Evolutionary conservation across 2,329 filamentous ascomycete species (phyloP), one percentile per base, ranked within the genome.

Genomic region (Ascosphaera aggregata): DNA sequence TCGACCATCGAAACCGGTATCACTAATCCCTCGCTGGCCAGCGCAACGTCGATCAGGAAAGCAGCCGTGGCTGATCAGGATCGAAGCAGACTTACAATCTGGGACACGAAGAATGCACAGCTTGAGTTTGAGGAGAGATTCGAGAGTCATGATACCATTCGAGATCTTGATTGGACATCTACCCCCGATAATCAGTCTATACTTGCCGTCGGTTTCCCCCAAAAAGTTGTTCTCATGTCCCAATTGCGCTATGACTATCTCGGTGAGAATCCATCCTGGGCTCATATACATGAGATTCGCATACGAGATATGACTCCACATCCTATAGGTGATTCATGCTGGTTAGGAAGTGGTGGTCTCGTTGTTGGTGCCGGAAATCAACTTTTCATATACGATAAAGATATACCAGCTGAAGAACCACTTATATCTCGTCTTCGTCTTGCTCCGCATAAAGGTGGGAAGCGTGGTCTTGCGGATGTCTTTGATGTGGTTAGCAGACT

Each of bases 161-260:
- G 77, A 44, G 85, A 93, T 54, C 68, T 94, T 9, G 84, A 93
- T 54, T 94, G 86, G 86, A 86, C 84, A 1, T 86, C 80, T 2
- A 93, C 85, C 0, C 82, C 82, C 0, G 81, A 92, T 53, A 74
- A 73, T 37, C 82, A 93, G 50, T 86, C 80, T 1, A 84, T 94
- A 40, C 63, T 94, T 16, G 81, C 85, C 1, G 80, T 94, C n/a
- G 84, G 85, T 0, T 93, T 93, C 50, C 76, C 77, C n/a, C 80
- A 85, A 45, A 73, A 78, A 41, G 76, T 94, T 3, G 59, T 91
- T 20, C 64, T 94, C 2, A 67, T 93, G 18, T 76, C 79, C 4
- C 84, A 94, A 51, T 74, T 92, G 60, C 77, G 85, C 9, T 94
- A 89, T 51, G 82, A 93, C 55, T 93, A 93, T 52, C 64, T 93